These are phyloP conservation scores for Boletales sp. DNA, from an alignment of 768 basidiomycete genomes.

Conservation along the genomic window DNA sequence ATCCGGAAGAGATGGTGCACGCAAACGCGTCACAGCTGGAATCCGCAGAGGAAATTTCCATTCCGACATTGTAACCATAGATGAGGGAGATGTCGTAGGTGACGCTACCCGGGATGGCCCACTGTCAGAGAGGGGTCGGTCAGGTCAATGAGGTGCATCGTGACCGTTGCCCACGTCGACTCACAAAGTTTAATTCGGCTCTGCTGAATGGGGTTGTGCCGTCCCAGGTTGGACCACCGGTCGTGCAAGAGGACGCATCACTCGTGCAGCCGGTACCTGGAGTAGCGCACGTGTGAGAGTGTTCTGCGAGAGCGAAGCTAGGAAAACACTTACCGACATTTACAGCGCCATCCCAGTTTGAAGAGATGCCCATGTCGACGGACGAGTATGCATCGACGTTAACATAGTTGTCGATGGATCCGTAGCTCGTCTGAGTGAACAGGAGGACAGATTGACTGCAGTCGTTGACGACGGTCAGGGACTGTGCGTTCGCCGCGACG, in stretches of 20 bases:
- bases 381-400: slow-evolving; percentile 9
- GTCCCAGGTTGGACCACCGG: slow-evolving; percentile 20
- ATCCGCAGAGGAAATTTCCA: slow-evolving; percentile 18
- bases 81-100: slow-evolving; percentile 23
- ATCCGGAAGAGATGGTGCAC: slow-evolving; percentile 15
- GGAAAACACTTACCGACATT: slow-evolving; percentile 12
- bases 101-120: slow-evolving; percentile 7
- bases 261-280: slow-evolving; percentile 18
- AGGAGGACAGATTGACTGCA: slow-evolving; percentile 22
- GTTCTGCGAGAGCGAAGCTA: too few species aligned
- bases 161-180: background rate
- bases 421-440: slow-evolving; percentile 21
- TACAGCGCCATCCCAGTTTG: slow-evolving; percentile 20
- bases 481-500: slow-evolving; percentile 13
- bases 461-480: slow-evolving; percentile 20
- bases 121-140: background rate
- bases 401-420: slow-evolving; percentile 19
- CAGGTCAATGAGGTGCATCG: background rate
- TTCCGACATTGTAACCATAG: slow-evolving; percentile 21
- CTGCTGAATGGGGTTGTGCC: slow-evolving; percentile 17
- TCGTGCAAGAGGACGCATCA: slow-evolving; percentile 15
- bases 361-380: slow-evolving; percentile 14
- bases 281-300: too few species aligned
- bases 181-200: slow-evolving; percentile 20
- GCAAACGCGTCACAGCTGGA: slow-evolving; percentile 13